phyloP scores from a whole-genome alignment of 2,329 filamentous ascomycete species.

The Drechslerella dactyloides region DNA sequence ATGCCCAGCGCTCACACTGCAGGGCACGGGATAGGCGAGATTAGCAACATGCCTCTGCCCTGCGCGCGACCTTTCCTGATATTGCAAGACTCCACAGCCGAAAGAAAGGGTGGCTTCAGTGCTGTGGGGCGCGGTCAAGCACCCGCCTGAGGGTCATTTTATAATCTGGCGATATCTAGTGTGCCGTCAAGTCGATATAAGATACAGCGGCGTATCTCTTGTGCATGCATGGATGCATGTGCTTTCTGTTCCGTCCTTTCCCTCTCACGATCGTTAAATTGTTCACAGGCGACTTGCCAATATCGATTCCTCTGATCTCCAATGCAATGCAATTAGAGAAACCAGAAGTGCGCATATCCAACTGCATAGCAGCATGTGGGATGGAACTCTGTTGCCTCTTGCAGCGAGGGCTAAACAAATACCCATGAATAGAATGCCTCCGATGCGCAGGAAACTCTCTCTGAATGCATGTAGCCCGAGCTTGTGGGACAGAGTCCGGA shows the following conservation, averaged over 20 bases:
- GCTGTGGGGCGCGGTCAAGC: not conserved
- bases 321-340: not conserved
- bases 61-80: constrained; percentile 35
- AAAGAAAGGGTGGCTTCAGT: constrained; percentile 6
- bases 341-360: no score
- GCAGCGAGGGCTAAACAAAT: not conserved
- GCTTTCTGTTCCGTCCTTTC: no score
- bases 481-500: not conserved
- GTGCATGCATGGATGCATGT: no score
- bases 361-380: no score
- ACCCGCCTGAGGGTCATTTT: not conserved
- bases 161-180: not conserved
- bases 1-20: not conserved
- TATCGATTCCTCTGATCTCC: not conserved
- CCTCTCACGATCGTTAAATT: not conserved
- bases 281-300: not conserved
- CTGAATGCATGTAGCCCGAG: not conserved
- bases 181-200: no score
- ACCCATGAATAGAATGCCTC: not conserved
- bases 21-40: constrained; percentile 42
- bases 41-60: constrained; percentile 25
- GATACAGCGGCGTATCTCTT: no score
- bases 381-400: no score
- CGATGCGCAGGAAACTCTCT: not conserved
- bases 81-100: constrained; percentile 12